Percentiles rank a stretch among this genome's conserved stretches.
phyloP scores from a whole-genome alignment of 2,329 filamentous ascomycete species.

The Scopulariopsis brevicaulis region DNA sequence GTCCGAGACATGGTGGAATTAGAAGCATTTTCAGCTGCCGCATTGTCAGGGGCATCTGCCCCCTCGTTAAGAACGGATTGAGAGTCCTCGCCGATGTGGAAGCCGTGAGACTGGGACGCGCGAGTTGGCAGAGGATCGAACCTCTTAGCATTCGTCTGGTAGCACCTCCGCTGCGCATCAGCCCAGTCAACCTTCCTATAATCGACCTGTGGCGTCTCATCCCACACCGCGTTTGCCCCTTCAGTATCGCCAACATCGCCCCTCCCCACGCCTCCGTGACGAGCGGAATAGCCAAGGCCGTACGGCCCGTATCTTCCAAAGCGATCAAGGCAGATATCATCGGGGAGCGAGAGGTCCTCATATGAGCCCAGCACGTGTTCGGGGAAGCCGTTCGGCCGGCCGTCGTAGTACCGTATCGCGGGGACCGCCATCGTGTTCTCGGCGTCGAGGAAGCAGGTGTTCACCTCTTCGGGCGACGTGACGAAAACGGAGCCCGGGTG shows the following conservation, averaged over 20 bases:
- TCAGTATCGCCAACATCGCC: conserved; percentile 76
- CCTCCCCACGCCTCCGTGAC: conserved; percentile 71
- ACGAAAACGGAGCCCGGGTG: conserved; percentile 24
- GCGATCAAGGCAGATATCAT: conserved; percentile 88
- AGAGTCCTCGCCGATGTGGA: conserved; percentile 31
- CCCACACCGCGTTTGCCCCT: conserved; percentile 72
- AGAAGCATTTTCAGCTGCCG: not conserved
- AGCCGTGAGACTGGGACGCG: conserved; percentile 32
- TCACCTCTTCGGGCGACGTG: conserved; percentile 37
- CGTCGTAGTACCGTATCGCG: conserved; percentile 59
- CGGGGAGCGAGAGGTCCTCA: conserved; percentile 62
- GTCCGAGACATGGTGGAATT: conserved; percentile 45
- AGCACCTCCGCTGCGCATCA: conserved; percentile 64
- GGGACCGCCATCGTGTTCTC: conserved; percentile 57
- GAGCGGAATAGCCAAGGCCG: conserved; percentile 72
- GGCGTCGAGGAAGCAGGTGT: conserved; percentile 70
- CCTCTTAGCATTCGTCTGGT: conserved; percentile 55
- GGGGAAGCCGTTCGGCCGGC: conserved; percentile 75
- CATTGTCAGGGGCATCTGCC: not conserved
- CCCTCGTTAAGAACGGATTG: not conserved
- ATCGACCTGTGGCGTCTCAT: conserved; percentile 58
- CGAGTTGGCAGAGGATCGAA: conserved; percentile 42
- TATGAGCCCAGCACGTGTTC: conserved; percentile 81
- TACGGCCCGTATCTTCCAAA: conserved; percentile 85
- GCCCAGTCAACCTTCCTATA: conserved; percentile 71